These are phyloP conservation scores for Paecilomyces fulvus DNA, from an alignment of 2,329 filamentous ascomycete genomes.

Conservation along the genomic window DNA sequence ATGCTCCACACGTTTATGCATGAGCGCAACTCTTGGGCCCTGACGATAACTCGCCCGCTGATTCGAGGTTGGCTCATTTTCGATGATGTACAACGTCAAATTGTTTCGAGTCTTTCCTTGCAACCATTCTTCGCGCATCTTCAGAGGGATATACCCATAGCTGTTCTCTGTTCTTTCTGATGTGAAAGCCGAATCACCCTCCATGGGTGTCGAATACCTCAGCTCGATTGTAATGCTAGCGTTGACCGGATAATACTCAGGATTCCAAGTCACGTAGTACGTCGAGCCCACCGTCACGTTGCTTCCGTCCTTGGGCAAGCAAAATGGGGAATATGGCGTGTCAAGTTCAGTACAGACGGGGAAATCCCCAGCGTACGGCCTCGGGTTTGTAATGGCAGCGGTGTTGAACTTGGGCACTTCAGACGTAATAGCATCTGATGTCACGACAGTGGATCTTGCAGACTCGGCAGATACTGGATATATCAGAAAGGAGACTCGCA, in stretches of 20 bases:
- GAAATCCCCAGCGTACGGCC: conserved; percentile 16
- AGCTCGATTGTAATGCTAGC: conserved; percentile 24
- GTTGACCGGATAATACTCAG: conserved; percentile 23
- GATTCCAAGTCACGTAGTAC: conserved; percentile 33
- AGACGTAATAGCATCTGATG: background rate
- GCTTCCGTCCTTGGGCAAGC: conserved; percentile 24
- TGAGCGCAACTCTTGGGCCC: conserved; percentile 30
- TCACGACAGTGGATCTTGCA: background rate
- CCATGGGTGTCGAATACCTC: conserved; percentile 25
- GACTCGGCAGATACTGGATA: background rate
- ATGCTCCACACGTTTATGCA: conserved; percentile 25
- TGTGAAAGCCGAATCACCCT: conserved; percentile 27
- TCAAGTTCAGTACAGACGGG: conserved; percentile 21
- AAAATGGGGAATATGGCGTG: conserved; percentile 21
- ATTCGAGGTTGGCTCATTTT: conserved; percentile 18
- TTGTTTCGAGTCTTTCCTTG: conserved; percentile 28
- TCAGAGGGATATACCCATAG: conserved; percentile 30
- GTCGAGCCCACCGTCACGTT: conserved; percentile 28
- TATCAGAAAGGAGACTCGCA: background rate
- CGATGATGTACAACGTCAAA: conserved; percentile 29
- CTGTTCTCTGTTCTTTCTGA: conserved; percentile 28
- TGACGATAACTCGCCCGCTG: conserved; percentile 17
- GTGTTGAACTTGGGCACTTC: background rate
- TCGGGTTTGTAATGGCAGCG: conserved; percentile 1
- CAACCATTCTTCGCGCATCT: conserved; percentile 33